Conservation (phyloP, 305 asterid genomes). For the Fraxinus greggii region DNA sequence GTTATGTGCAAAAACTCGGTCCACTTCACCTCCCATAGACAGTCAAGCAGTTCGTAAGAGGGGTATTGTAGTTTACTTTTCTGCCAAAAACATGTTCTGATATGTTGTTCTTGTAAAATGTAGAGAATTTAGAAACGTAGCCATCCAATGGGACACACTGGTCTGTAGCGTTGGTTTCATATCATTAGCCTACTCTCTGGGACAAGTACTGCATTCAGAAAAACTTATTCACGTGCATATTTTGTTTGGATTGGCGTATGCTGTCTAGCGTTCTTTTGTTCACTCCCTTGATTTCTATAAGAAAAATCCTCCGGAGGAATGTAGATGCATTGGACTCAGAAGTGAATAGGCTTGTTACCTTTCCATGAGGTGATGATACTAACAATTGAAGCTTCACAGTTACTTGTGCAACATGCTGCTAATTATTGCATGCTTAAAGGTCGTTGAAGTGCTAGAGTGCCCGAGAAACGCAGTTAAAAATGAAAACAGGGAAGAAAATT, state of each 20-base stretch:
- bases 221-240: background rate
- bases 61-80: background rate
- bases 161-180: background rate
- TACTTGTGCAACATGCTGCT: slow-evolving; percentile 2
- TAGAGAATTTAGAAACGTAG: background rate
- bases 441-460: background rate
- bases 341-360: slow-evolving; percentile 59
- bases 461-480: background rate
- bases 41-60: background rate
- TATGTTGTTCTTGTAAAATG: background rate
- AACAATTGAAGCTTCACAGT: background rate
- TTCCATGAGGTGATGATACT: slow-evolving; percentile 40
- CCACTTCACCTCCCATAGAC: background rate
- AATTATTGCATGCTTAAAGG: background rate
- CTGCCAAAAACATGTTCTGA: background rate
- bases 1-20: background rate
- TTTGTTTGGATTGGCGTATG: background rate
- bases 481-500: background rate
- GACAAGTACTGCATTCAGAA: background rate
- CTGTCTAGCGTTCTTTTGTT: slow-evolving; percentile 4
- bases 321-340: slow-evolving; percentile 87
- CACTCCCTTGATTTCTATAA: slow-evolving; percentile 48
- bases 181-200: background rate
- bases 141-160: background rate
- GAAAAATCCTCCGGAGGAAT: slow-evolving; percentile 73